These are phyloP conservation scores for Groenewaldozyma tartarivorans DNA, from an alignment of 805 yeast genomes.

Conservation along the genomic window DNA sequence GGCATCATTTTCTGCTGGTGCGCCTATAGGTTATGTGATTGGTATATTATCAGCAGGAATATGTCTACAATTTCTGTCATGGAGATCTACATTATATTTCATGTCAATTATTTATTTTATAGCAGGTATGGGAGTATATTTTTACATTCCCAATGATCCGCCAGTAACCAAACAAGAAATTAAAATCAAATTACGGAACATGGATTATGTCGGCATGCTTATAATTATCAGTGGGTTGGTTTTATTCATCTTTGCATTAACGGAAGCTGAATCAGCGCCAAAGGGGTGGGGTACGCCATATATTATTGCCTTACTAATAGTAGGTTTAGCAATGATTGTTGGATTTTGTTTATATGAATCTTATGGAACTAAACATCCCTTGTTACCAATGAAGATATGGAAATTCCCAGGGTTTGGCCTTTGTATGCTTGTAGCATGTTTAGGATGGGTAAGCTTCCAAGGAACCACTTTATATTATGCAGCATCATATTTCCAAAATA, in stretches of 20 bases:
- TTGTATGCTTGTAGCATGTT: slow-evolving; percentile 29
- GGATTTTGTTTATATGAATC: slow-evolving; percentile 32
- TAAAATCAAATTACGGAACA: slow-evolving; percentile 18
- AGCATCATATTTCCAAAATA: slow-evolving; percentile 35
- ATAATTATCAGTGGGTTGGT: slow-evolving; percentile 33
- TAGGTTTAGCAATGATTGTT: slow-evolving; percentile 29
- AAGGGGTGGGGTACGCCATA: slow-evolving; percentile 40
- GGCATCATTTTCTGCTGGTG: slow-evolving; percentile 38
- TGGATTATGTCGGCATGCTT: slow-evolving; percentile 39
- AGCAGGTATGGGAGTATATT: slow-evolving; percentile 20
- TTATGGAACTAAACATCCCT: slow-evolving; percentile 33
- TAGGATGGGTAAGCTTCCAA: slow-evolving; percentile 36
- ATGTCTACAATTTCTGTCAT: slow-evolving; percentile 30
- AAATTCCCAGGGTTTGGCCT: slow-evolving; percentile 31
- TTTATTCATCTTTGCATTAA: slow-evolving; percentile 35
- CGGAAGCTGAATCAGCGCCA: slow-evolving; percentile 35
- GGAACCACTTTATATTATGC: slow-evolving; percentile 34
- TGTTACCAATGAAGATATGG: slow-evolving; percentile 41
- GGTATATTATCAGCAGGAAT: slow-evolving; percentile 40
- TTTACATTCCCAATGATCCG: slow-evolving; percentile 31
- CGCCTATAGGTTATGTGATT: slow-evolving; percentile 38
- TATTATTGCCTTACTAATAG: slow-evolving; percentile 35
- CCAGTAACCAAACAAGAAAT: slow-evolving; percentile 18
- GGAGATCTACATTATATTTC: slow-evolving; percentile 37
- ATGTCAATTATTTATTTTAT: slow-evolving; percentile 31